Percentiles rank a stretch among this genome's conserved stretches.
Conservation (phyloP, 2,329 filamentous ascomycete genomes). For the Tolypocladium ovalisporum region DNA sequence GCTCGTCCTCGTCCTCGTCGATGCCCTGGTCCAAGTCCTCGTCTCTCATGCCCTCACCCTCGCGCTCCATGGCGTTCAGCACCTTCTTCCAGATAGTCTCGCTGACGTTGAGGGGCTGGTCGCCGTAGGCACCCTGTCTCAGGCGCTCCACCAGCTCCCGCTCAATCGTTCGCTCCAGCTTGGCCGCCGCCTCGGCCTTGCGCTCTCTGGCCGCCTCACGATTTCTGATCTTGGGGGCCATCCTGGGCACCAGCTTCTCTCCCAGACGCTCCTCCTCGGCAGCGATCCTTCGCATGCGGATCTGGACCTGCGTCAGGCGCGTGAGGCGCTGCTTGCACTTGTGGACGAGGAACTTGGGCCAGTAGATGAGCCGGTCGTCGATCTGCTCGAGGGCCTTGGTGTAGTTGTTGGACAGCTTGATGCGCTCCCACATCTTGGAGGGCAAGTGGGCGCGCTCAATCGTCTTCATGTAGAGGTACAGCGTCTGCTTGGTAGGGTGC, state of each 20-base stretch:
- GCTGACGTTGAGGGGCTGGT: slow-evolving; percentile 89
- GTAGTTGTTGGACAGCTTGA: slow-evolving; percentile 85
- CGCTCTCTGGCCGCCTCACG: slow-evolving; percentile 66
- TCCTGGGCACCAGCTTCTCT: slow-evolving; percentile 75
- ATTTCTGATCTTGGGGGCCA: slow-evolving; percentile 80
- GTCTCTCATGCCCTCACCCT: slow-evolving; percentile 72
- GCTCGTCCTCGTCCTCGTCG: slow-evolving; percentile 64
- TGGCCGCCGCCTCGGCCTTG: slow-evolving; percentile 73
- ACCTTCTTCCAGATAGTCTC: slow-evolving; percentile 97
- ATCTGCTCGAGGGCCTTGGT: slow-evolving; percentile 79
- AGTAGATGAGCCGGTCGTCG: slow-evolving; percentile 80
- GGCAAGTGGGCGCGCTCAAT: slow-evolving; percentile 82
- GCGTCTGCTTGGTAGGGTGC: slow-evolving; percentile 65
- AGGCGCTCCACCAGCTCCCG: slow-evolving; percentile 85
- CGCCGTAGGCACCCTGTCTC: slow-evolving; percentile 86
- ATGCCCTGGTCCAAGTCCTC: slow-evolving; percentile 84
- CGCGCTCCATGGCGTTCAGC: slow-evolving; percentile 76
- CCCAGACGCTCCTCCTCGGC: slow-evolving; percentile 84
- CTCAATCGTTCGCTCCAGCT: slow-evolving; percentile 93
- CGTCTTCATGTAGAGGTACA: slow-evolving; percentile 97
- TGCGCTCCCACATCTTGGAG: slow-evolving; percentile 86
- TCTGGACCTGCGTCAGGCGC: slow-evolving; percentile 81
- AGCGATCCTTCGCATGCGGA: slow-evolving; percentile 66
- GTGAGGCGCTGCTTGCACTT: slow-evolving; percentile 97
- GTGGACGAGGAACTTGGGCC: slow-evolving; percentile 85